Percentiles rank a stretch among this genome's conserved stretches.
These are phyloP conservation scores for Eragrostis tef DNA, from an alignment of 202 grass and related monocot species.

Conservation along the genomic window DNA sequence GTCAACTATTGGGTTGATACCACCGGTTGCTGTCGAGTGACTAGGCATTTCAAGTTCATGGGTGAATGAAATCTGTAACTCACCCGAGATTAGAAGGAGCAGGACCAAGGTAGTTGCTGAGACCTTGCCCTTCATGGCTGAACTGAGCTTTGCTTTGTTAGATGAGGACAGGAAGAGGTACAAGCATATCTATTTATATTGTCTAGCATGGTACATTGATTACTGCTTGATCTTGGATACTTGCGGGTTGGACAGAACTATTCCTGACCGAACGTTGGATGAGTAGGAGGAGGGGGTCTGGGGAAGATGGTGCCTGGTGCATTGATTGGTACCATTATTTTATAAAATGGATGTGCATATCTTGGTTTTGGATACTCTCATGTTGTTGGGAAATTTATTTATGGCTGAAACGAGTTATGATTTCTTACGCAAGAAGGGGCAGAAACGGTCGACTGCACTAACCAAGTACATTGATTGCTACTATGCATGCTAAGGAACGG, in stretches of 20 bases:
- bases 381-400: not conserved
- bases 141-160: not conserved
- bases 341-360: not conserved
- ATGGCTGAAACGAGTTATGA: not conserved
- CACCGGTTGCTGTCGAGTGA: no score
- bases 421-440: no score
- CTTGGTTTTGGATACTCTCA: not conserved
- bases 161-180: not conserved
- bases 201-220: not conserved
- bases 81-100: slow-evolving; percentile 2
- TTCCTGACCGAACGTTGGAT: not conserved
- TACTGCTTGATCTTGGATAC: not conserved
- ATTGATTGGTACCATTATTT: not conserved
- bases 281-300: no score
- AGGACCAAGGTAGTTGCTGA: not conserved
- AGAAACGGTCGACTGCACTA: not conserved
- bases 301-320: not conserved
- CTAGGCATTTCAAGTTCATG: not conserved
- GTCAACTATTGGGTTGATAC: no score
- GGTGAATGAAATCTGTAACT: not conserved
- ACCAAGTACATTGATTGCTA: not conserved
- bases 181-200: not conserved
- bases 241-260: not conserved
- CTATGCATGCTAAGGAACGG: no score
- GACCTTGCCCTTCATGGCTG: slow-evolving; percentile 12